Evolutionary conservation across 2,329 filamentous ascomycete genomes (phyloP).

Genomic region (Onygenales sp.): DNA sequence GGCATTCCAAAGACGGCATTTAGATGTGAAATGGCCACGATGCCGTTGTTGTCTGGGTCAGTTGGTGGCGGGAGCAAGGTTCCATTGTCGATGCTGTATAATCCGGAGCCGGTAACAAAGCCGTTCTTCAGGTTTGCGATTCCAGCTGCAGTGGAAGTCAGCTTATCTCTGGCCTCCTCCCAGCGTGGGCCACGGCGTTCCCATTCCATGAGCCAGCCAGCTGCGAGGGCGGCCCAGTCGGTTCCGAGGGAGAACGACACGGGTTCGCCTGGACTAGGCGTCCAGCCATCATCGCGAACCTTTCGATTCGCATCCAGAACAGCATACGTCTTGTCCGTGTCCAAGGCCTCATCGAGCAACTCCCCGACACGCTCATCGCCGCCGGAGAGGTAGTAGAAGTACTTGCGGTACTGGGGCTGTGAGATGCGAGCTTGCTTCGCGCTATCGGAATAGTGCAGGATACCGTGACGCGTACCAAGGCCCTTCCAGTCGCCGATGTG

Average conservation of each 20-base stretch:
- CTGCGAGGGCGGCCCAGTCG: slow-evolving; percentile 50
- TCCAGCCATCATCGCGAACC: slow-evolving; percentile 45
- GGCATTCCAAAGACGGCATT: slow-evolving; percentile 50
- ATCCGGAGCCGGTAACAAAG: slow-evolving; percentile 47
- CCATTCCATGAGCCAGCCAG: slow-evolving; percentile 51
- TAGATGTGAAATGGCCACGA: slow-evolving; percentile 46
- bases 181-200: slow-evolving; percentile 46
- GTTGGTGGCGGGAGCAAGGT: slow-evolving; percentile 43
- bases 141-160: slow-evolving; percentile 40
- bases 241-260: slow-evolving; percentile 48
- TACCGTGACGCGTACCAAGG: slow-evolving; percentile 53
- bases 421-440: slow-evolving; percentile 55
- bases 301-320: slow-evolving; percentile 50
- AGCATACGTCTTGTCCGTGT: slow-evolving; percentile 45
- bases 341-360: slow-evolving; percentile 41
- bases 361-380: slow-evolving; percentile 49
- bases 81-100: slow-evolving; percentile 43
- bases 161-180: slow-evolving; percentile 43
- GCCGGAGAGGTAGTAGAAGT: slow-evolving; percentile 48
- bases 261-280: slow-evolving; percentile 33
- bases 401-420: slow-evolving; percentile 47
- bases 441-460: slow-evolving; percentile 53
- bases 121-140: slow-evolving; percentile 49
- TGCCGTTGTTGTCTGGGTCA: slow-evolving; percentile 44
- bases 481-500: slow-evolving; percentile 50